Evolutionary conservation across 192 early-diverging fungal genomes (phyloP).

Genomic region (Coemansia sp.): DNA sequence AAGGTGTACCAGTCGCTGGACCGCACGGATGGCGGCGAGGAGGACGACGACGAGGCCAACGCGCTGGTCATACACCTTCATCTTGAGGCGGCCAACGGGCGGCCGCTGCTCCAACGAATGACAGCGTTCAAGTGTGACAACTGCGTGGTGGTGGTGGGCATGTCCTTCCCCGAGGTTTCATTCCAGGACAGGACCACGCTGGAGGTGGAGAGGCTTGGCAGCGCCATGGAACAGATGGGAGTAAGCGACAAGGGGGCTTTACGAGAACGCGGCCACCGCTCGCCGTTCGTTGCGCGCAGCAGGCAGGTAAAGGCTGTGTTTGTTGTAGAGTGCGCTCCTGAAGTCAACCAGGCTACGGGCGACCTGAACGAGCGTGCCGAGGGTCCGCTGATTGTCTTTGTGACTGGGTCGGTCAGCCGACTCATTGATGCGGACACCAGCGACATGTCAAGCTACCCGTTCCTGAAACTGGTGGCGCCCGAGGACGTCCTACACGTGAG

Average conservation of each 20-base stretch:
- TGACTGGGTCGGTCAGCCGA: constrained; percentile 25
- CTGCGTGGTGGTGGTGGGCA: constrained; percentile 1
- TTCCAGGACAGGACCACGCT: constrained; percentile 17
- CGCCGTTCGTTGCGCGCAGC: constrained; percentile 28
- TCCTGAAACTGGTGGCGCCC: constrained; percentile 38
- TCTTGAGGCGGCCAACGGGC: background rate
- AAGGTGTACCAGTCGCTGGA: background rate
- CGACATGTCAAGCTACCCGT: constrained; percentile 32
- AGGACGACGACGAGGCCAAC: background rate
- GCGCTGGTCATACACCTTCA: background rate
- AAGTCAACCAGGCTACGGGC: constrained; percentile 1
- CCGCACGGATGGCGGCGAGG: background rate
- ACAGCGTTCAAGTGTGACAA: background rate
- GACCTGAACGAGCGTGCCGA: constrained; percentile 6
- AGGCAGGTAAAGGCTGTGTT: constrained; percentile 36
- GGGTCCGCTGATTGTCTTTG: constrained; percentile 36
- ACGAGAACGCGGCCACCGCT: constrained; percentile 11
- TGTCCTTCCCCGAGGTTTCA: constrained; percentile 36
- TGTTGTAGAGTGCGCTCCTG: constrained; percentile 33
- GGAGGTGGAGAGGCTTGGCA: constrained; percentile 38
- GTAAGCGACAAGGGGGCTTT: constrained; percentile 2
- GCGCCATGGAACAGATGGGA: constrained; percentile 16
- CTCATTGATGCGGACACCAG: constrained; percentile 32
- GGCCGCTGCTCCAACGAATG: background rate
- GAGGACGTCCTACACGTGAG: constrained; percentile 30